Conservation (phyloP, 371 early-diverging fungal species). For the Mucor lusitanicus region DNA sequence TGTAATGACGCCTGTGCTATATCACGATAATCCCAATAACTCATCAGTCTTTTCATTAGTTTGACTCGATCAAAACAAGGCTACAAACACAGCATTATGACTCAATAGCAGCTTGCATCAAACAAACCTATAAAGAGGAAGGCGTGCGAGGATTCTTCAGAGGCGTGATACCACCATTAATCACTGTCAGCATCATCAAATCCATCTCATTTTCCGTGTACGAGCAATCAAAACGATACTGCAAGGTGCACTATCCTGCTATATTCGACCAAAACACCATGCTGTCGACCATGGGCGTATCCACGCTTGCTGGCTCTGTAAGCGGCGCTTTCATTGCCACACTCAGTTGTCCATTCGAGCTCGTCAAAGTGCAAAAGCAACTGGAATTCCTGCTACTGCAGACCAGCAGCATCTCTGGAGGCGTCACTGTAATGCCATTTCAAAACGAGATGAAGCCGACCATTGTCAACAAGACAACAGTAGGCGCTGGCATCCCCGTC, state of each 20-base stretch:
- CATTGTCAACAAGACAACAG: slow-evolving; percentile 23
- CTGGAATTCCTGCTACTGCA: slow-evolving; percentile 64
- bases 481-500: slow-evolving; percentile 38
- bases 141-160: slow-evolving; percentile 77
- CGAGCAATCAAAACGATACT: slow-evolving; percentile 52
- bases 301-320: slow-evolving; percentile 62
- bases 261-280: slow-evolving; percentile 34
- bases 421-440: slow-evolving; percentile 38
- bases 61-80: slow-evolving; percentile 81
- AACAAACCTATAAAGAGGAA: slow-evolving; percentile 68
- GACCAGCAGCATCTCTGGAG: slow-evolving; percentile 55
- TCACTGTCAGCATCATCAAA: slow-evolving; percentile 78
- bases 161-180: slow-evolving; percentile 74
- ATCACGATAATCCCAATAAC: no score
- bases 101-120: slow-evolving; percentile 69
- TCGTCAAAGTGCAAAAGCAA: slow-evolving; percentile 83
- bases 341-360: slow-evolving; percentile 76
- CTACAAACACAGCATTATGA: slow-evolving; percentile 80
- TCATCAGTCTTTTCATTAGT: slow-evolving; percentile 34
- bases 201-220: slow-evolving; percentile 78
- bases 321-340: slow-evolving; percentile 71
- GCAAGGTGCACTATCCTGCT: slow-evolving; percentile 24
- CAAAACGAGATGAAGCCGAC: slow-evolving; percentile 17
- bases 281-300: slow-evolving; percentile 51
- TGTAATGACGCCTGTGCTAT: slow-evolving; percentile 15